Evolutionary conservation across 1,284 basidiomycete species (phyloP).

Genomic region (Pseudomicrostroma phylloplanum): DNA sequence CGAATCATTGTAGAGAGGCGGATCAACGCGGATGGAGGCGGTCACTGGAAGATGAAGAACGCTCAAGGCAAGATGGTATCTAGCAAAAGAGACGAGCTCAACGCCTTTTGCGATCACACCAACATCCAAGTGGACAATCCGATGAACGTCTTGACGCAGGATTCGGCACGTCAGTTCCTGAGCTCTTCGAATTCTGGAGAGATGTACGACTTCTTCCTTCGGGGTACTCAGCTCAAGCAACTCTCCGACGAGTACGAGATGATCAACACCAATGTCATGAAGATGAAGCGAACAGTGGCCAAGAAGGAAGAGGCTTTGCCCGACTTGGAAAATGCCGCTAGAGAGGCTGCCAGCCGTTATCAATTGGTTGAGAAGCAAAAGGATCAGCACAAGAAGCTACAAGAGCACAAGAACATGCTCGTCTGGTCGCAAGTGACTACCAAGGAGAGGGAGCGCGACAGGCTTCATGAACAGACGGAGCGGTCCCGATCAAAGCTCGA

Average conservation of each 20-base stretch:
- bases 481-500: slow-evolving; percentile 13
- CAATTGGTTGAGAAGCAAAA: slow-evolving; percentile 68
- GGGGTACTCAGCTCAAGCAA: slow-evolving; percentile 83
- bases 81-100: slow-evolving; percentile 76
- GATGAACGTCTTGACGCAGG: slow-evolving; percentile 67
- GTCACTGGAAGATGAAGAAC: slow-evolving; percentile 76
- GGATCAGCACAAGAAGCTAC: slow-evolving; percentile 64
- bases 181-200: slow-evolving; percentile 73
- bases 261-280: slow-evolving; percentile 55
- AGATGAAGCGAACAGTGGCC: slow-evolving; percentile 32
- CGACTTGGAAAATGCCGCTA: slow-evolving; percentile 62
- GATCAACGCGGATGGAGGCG: slow-evolving; percentile 68
- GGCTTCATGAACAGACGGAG: slow-evolving; percentile 1
- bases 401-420: slow-evolving; percentile 69
- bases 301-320: slow-evolving; percentile 62
- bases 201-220: slow-evolving; percentile 86
- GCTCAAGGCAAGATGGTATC: slow-evolving; percentile 63
- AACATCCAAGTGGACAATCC: slow-evolving; percentile 96
- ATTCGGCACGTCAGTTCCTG: slow-evolving; percentile 72
- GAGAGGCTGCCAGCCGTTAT: slow-evolving; percentile 62
- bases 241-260: slow-evolving; percentile 78
- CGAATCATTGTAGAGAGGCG: slow-evolving; percentile 76
- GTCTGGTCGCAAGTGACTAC: slow-evolving; percentile 80
- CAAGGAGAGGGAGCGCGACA: slow-evolving; percentile 57
- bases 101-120: slow-evolving; percentile 86